These are phyloP conservation scores for Aspergillus cristatus DNA, from an alignment of 495 filamentous ascomycete genomes.

Conservation along the genomic window DNA sequence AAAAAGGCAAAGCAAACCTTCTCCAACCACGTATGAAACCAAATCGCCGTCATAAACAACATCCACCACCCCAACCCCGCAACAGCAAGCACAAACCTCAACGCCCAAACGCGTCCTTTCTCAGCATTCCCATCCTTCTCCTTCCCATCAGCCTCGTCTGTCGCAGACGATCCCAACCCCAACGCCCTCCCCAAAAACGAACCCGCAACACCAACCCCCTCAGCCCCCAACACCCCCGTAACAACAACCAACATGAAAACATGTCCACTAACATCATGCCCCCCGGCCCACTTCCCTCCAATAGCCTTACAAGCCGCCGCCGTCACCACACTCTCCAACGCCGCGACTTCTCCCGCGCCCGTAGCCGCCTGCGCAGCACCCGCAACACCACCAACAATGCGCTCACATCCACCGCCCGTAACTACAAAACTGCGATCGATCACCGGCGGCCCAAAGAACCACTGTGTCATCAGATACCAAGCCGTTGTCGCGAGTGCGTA, in stretches of 20 bases:
- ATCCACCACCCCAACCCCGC: conserved; percentile 73
- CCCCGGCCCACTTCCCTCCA: conserved; percentile 78
- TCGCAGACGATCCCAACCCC: neutral
- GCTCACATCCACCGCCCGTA: conserved; percentile 74
- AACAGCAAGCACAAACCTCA: conserved; percentile 38
- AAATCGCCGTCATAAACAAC: conserved; percentile 94
- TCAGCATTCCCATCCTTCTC: conserved; percentile 51
- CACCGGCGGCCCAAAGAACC: conserved; percentile 86
- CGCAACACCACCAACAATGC: conserved; percentile 9
- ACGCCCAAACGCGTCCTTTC: conserved; percentile 41
- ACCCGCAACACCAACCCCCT: conserved; percentile 33
- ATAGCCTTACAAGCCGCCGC: conserved; percentile 72
- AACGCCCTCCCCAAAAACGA: no score
- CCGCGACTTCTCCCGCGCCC: conserved; percentile 15
- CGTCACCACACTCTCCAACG: conserved; percentile 48
- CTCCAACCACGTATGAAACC: conserved; percentile 97
- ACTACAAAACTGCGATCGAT: conserved; percentile 77
- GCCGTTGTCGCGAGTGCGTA: conserved; percentile 62
- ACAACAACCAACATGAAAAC: conserved; percentile 85
- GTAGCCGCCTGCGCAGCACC: conserved; percentile 15
- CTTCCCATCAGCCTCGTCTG: conserved; percentile 19
- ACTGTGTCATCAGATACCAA: conserved; percentile 82
- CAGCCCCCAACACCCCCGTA: conserved; percentile 60
- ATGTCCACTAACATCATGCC: conserved; percentile 90
- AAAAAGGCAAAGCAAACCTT: conserved; percentile 54